Conservation (phyloP, 352 stramenopile species). For the Phytophthora capsici region DNA sequence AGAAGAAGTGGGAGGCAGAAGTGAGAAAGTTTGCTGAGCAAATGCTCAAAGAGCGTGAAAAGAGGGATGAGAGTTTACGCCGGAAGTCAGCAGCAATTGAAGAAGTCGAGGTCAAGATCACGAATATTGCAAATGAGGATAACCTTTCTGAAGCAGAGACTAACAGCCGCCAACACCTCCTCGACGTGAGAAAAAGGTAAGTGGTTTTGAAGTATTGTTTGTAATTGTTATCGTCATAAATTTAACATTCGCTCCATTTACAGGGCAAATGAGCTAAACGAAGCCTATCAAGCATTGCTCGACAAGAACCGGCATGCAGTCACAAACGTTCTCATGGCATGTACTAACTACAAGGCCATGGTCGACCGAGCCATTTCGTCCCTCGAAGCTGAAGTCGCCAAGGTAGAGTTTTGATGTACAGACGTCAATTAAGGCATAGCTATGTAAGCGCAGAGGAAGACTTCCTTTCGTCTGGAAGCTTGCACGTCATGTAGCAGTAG, state of each 20-base stretch:
- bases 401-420: slow-evolving; percentile 51
- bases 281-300: slow-evolving; percentile 55
- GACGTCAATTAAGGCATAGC: neutral
- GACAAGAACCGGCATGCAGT: slow-evolving; percentile 70
- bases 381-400: slow-evolving; percentile 61
- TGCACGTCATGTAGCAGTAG: slow-evolving; percentile 25
- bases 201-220: slow-evolving; percentile 13
- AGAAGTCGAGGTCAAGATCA: slow-evolving; percentile 78
- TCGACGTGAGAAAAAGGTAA: slow-evolving; percentile 64
- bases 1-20: slow-evolving; percentile 52
- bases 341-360: slow-evolving; percentile 70
- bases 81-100: slow-evolving; percentile 61
- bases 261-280: slow-evolving; percentile 58
- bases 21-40: slow-evolving; percentile 66
- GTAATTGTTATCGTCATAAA: too few relatives aligned
- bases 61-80: slow-evolving; percentile 43
- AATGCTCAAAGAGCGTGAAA: slow-evolving; percentile 60
- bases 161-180: slow-evolving; percentile 46
- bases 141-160: slow-evolving; percentile 55
- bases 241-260: neutral
- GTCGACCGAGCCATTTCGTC: slow-evolving; percentile 66
- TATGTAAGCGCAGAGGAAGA: slow-evolving; percentile 20
- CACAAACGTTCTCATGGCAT: slow-evolving; percentile 65
- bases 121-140: slow-evolving; percentile 66
- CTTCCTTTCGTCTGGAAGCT: slow-evolving; percentile 5